These are phyloP conservation scores for Bryoerythrophyllum caledonicum DNA, from an alignment of 225 moss, liverwort and hornwort species.

Conservation along the genomic window DNA sequence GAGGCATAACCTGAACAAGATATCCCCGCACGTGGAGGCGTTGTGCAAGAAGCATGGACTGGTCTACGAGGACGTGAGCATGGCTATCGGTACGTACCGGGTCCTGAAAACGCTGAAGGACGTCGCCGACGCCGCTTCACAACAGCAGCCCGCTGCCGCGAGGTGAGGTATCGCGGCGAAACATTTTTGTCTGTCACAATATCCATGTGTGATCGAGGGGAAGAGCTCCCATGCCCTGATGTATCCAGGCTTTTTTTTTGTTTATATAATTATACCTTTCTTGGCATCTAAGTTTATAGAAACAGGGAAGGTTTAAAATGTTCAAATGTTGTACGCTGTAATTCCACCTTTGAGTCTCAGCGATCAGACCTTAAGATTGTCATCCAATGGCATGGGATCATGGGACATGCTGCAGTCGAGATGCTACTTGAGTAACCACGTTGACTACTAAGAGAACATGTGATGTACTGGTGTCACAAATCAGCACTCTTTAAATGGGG, in stretches of 20 bases:
- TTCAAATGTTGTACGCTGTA: too few species aligned
- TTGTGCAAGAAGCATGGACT: slow-evolving; percentile 86
- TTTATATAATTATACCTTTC: too few species aligned
- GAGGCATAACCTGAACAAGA: slow-evolving; percentile 81
- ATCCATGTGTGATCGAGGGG: slow-evolving; percentile 25
- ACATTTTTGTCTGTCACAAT: slow-evolving; percentile 39
- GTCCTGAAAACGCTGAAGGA: slow-evolving; percentile 74
- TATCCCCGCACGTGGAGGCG: slow-evolving; percentile 71
- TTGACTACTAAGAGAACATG: too few species aligned
- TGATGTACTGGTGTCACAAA: too few species aligned
- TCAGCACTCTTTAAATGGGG: too few species aligned
- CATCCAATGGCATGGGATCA: too few species aligned
- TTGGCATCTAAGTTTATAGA: too few species aligned
- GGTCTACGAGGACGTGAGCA: slow-evolving; percentile 75
- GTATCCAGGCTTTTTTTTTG: not conserved
- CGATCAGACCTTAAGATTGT: too few species aligned
- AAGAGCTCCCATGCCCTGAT: slow-evolving; percentile 12
- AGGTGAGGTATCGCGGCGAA: slow-evolving; percentile 28
- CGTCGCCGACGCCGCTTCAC: slow-evolving; percentile 71
- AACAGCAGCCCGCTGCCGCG: slow-evolving; percentile 23
- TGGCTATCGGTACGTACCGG: slow-evolving; percentile 61
- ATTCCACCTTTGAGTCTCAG: too few species aligned
- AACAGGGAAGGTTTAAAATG: too few species aligned
- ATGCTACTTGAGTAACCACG: too few species aligned
- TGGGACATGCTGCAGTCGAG: too few species aligned